phyloP scores from a whole-genome alignment of 75 land plant species.

The Larix kaempferi region DNA sequence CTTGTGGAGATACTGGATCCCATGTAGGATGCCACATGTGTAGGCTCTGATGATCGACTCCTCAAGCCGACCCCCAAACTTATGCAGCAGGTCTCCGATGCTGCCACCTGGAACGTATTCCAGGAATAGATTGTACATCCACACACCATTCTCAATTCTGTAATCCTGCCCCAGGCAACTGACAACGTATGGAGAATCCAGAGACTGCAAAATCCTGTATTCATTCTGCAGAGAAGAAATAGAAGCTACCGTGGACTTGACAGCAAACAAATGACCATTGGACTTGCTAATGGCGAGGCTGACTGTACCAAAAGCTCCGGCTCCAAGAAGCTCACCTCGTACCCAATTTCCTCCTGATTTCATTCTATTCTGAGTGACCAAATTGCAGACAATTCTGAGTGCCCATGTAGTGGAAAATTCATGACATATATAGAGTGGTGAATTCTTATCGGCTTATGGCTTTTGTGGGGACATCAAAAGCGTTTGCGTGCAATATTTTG shows the following conservation, averaged over 20 bases:
- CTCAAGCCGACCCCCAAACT: slow-evolving; percentile 17
- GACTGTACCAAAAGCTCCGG: slow-evolving; percentile 45
- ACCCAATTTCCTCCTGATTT: slow-evolving; percentile 16
- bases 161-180: slow-evolving; percentile 19
- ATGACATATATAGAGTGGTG: too few relatives aligned
- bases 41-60: slow-evolving; percentile 30
- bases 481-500: too few relatives aligned
- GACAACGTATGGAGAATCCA: slow-evolving; percentile 22
- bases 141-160: slow-evolving; percentile 14
- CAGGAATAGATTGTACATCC: slow-evolving; percentile 29
- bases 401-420: too few relatives aligned
- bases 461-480: too few relatives aligned
- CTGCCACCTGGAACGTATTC: slow-evolving; percentile 48
- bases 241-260: slow-evolving; percentile 35
- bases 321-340: slow-evolving; percentile 31
- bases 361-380: background rate
- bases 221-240: slow-evolving; percentile 21
- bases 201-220: slow-evolving; percentile 10
- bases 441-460: too few relatives aligned
- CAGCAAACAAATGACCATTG: slow-evolving; percentile 37
- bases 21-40: slow-evolving; percentile 37
- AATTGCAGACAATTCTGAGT: too few relatives aligned
- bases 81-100: slow-evolving; percentile 15
- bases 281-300: slow-evolving; percentile 30
- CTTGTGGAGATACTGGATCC: slow-evolving; percentile 46